A percentile compares a stretch with the other conserved stretches of the same genome.
Evolutionary conservation across 345 rosid species (phyloP).

Genomic region (Arabidopsis arenosa): DNA sequence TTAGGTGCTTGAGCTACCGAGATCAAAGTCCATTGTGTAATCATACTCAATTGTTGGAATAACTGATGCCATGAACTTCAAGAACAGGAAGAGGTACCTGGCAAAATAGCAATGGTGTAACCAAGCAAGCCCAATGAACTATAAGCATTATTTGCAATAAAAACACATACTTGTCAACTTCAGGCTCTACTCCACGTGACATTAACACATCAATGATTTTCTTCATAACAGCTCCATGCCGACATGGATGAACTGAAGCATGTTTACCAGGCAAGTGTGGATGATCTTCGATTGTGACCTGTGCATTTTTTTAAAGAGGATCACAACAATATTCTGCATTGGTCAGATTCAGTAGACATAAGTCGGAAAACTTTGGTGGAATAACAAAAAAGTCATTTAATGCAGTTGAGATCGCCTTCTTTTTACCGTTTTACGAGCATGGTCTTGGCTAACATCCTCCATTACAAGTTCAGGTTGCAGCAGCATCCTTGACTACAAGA

Average conservation of each 20-base stretch:
- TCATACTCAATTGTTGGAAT: constrained; percentile 96
- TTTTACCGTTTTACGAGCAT: constrained; percentile 84
- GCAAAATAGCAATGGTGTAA: constrained; percentile 29
- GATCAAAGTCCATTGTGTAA: constrained; percentile 95
- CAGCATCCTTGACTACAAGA: constrained; percentile 80
- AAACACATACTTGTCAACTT: constrained; percentile 86
- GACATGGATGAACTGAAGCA: constrained; percentile 98
- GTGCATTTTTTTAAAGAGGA: constrained; percentile 14
- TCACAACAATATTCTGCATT: not conserved
- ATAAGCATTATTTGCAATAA: constrained; percentile 15
- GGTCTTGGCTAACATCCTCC: constrained; percentile 97
- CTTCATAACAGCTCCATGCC: constrained; percentile 99
- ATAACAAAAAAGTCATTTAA: constrained; percentile 2
- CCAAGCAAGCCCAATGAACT: not conserved
- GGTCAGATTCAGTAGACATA: constrained; percentile 14
- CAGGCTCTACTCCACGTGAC: constrained; percentile 98
- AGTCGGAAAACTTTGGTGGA: not conserved
- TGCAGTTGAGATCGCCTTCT: constrained; percentile 4
- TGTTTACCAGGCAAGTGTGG: constrained; percentile 98
- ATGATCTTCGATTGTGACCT: constrained; percentile 99
- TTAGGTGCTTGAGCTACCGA: constrained; percentile 84
- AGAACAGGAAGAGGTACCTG: constrained; percentile 92
- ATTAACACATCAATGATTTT: constrained; percentile 93
- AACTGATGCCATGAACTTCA: constrained; percentile 91
- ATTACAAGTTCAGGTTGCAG: constrained; percentile 86